These are phyloP conservation scores for Phycomyces nitens DNA, from an alignment of 192 early-diverging fungal genomes.

Conservation along the genomic window DNA sequence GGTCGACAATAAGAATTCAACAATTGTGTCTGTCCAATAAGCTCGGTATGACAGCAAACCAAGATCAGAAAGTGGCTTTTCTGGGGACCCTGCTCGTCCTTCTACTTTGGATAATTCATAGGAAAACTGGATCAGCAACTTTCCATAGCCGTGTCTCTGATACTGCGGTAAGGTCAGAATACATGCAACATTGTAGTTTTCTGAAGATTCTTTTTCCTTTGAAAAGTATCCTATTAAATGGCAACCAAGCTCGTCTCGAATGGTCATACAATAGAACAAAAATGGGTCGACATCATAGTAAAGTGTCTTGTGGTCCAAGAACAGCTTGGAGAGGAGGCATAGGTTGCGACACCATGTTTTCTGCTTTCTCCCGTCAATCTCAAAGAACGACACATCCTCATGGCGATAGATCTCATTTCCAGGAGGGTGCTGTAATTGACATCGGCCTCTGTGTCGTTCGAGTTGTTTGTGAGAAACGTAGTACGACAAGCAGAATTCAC, in stretches of 20 bases:
- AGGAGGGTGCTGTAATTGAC: constrained; percentile 90
- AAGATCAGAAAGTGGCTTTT: constrained; percentile 97
- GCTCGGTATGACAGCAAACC: constrained; percentile 92
- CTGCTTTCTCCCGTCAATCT: constrained; percentile 95
- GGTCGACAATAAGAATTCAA: constrained; percentile 62
- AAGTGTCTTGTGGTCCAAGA: constrained; percentile 98
- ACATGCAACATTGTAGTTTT: constrained; percentile 98
- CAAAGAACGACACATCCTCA: constrained; percentile 91
- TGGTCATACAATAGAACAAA: constrained; percentile 94
- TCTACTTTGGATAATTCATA: constrained; percentile 96
- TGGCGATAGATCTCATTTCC: constrained; percentile 99
- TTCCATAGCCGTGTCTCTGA: constrained; percentile 94
- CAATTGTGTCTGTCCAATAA: constrained; percentile 91
- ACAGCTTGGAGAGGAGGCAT: constrained; percentile 92
- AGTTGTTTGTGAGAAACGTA: constrained; percentile 73
- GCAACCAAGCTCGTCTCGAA: constrained; percentile 79
- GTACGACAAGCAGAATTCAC: constrained; percentile 92
- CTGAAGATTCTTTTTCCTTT: constrained; percentile 96
- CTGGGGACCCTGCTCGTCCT: constrained; percentile 90
- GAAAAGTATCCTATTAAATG: constrained; percentile 98
- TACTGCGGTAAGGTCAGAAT: constrained; percentile 97
- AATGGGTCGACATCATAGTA: constrained; percentile 99
- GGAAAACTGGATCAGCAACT: constrained; percentile 92
- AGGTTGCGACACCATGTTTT: constrained; percentile 93
- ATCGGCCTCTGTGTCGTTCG: constrained; percentile 80